Conservation (phyloP, 306 rosid species). For the Pueraria montana region DNA sequence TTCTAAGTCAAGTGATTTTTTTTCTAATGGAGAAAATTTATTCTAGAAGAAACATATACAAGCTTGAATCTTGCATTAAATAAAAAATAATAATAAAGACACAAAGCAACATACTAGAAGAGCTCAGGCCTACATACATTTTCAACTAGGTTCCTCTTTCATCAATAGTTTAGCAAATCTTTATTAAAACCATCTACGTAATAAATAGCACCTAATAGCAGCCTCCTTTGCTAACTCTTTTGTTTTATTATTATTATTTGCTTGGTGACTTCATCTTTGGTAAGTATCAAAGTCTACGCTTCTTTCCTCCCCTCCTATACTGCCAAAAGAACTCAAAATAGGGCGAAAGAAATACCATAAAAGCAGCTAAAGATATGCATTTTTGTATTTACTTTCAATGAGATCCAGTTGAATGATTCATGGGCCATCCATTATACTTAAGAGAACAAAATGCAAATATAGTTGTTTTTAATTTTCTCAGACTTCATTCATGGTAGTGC, state of each 20-base stretch:
- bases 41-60: conserved; percentile 7
- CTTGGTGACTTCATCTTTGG: neutral
- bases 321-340: neutral
- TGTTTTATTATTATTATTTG: neutral
- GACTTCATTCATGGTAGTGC: neutral
- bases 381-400: neutral
- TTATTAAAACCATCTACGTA: neutral
- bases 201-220: neutral
- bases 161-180: conserved; percentile 19
- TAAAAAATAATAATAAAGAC: neutral
- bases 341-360: neutral
- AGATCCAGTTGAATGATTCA: conserved; percentile 2
- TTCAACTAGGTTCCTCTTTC: neutral
- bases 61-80: neutral
- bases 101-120: neutral
- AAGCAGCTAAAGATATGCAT: neutral
- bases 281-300: neutral
- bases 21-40: neutral
- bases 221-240: neutral
- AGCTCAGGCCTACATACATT: neutral
- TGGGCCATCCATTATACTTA: neutral
- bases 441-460: no score
- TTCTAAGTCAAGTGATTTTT: neutral
- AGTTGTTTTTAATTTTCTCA: neutral
- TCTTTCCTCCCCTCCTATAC: neutral